Conservation (phyloP, 352 stramenopile genomes). For the Globisporangium nagaii region DNA sequence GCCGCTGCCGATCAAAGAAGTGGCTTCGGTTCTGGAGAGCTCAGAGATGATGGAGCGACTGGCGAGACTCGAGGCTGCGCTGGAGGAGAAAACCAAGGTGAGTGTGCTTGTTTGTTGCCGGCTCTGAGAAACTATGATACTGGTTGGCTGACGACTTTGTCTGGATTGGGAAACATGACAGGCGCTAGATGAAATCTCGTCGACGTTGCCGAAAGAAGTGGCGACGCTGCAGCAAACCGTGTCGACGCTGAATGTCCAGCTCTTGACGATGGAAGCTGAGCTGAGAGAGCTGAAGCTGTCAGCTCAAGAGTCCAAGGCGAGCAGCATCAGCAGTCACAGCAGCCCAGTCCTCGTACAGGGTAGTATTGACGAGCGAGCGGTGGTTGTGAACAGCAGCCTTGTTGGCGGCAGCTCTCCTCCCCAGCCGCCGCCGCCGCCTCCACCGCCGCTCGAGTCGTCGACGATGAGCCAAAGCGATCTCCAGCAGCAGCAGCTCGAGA, state of each 20-base stretch:
- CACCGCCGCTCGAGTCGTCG: constrained; percentile 22
- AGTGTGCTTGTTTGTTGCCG: not conserved
- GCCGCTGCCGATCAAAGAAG: not conserved
- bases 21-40: not conserved
- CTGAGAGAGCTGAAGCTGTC: constrained; percentile 34
- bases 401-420: constrained; percentile 3
- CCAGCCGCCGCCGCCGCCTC: constrained; percentile 28
- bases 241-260: constrained; percentile 30
- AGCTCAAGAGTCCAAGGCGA: constrained; percentile 13
- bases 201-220: constrained; percentile 28
- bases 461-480: not conserved
- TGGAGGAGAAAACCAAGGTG: constrained; percentile 44
- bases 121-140: not conserved
- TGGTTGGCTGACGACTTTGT: too few relatives aligned
- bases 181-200: constrained; percentile 29
- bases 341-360: not conserved
- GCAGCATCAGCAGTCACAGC: not conserved
- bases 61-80: constrained; percentile 28
- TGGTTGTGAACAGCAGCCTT: not conserved
- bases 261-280: constrained; percentile 36
- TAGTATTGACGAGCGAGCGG: not conserved
- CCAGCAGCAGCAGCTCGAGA: constrained; percentile 11
- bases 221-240: constrained; percentile 40
- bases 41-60: constrained; percentile 29
- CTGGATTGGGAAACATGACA: constrained; percentile 4